Evolutionary conservation across 257 asterid species (phyloP), one percentile per base, ranked within the genome.

Genomic region (Capsicum pubescens): DNA sequence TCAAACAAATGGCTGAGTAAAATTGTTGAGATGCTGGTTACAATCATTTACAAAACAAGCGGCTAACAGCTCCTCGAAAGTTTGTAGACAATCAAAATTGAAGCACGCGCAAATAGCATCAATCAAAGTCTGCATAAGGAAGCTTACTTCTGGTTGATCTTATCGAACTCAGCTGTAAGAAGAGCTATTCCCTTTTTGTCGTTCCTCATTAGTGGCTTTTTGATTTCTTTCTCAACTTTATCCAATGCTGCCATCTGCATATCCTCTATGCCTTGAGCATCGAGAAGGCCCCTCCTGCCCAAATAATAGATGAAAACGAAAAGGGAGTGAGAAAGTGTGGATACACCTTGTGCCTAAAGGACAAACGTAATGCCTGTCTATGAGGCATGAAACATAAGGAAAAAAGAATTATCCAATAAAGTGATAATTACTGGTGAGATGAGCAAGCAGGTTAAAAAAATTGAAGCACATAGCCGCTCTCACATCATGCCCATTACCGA

Each of bases 181-280:
- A 93, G 95, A 85, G 88, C 93, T 90, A 97, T 95, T 83, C 97
- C 98, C 86, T 97, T 94, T 86, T 94, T 92, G 87, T 95, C 98
- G 84, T 93, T 90, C 88, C 99, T 89, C 96, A 93, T 1, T 32
- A 97, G 98, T 42, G 98, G 98, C 86, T 93, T 93, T 87, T 93
- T 92, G 61, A 95, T 44, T 83, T 95, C 98, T 82, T 91, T 91
- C 94, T 97, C 98, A 79, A 97, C 97, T 80, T 92, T 97, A 57
- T 97, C 95, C 89, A 95, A 86, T 19, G 97, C 97, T 82, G 85
- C 94, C 88, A 92, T 91, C 98, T 92, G 91, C 98, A 92, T 63
- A 83, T 91, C 90, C 90, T 97, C 98, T 69, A 96, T 97, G 48
- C 98, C 98, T 19, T 91, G 91, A 15, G 89, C 91, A 85, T 97